phyloP scores from a whole-genome alignment of 2,329 filamentous ascomycete species.

The Fusarium coffeatum region DNA sequence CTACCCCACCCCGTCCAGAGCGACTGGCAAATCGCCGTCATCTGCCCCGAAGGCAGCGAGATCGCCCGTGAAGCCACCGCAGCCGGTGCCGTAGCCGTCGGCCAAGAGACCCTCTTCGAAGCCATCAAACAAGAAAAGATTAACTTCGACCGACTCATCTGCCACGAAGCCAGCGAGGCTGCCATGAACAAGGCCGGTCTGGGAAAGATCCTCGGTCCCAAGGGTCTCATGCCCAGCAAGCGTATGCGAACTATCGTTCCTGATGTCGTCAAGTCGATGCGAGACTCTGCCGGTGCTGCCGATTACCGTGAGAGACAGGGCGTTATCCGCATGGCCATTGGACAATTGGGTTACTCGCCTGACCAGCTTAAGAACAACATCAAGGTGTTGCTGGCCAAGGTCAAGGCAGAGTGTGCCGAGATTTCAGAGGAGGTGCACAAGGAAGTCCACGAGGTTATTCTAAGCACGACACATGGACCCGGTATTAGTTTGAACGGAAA shows the following conservation, averaged over 20 bases:
- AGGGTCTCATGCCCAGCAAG: constrained; percentile 89
- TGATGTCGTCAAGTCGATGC: constrained; percentile 79
- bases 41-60: constrained; percentile 84
- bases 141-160: constrained; percentile 89
- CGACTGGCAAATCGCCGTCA: constrained; percentile 88
- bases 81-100: constrained; percentile 84
- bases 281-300: constrained; percentile 83
- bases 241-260: constrained; percentile 91
- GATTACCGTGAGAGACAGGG: constrained; percentile 89
- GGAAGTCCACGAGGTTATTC: constrained; percentile 70
- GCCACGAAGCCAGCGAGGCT: constrained; percentile 80
- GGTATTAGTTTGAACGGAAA: constrained; percentile 88
- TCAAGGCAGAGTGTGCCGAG: constrained; percentile 82
- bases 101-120: constrained; percentile 87
- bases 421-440: constrained; percentile 67
- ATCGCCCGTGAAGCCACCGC: constrained; percentile 78
- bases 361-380: constrained; percentile 88
- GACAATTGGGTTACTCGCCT: constrained; percentile 88
- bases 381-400: constrained; percentile 76
- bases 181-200: constrained; percentile 85
- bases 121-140: constrained; percentile 79
- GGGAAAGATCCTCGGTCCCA: constrained; percentile 85
- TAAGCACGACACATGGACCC: constrained; percentile 88
- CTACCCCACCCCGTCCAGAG: constrained; percentile 92
- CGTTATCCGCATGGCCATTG: constrained; percentile 88